Percentiles rank a stretch among this genome's conserved stretches.
Conservation (phyloP, 805 yeast species). For the Peterozyma xylosa region DNA sequence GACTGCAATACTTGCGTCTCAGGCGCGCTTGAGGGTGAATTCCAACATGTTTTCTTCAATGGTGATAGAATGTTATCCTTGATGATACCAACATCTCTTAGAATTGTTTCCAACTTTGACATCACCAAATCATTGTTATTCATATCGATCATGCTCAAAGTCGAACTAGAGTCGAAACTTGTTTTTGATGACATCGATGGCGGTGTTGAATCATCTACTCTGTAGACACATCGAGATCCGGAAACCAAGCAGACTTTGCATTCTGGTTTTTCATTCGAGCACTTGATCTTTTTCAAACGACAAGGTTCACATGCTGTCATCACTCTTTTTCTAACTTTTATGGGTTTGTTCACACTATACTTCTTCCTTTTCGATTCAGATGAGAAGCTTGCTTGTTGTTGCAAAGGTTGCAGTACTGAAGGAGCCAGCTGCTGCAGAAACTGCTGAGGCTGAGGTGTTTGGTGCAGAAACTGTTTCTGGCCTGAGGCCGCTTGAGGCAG, state of each 20-base stretch:
- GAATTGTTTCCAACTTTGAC: conserved; percentile 2
- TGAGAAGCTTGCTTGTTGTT: background rate
- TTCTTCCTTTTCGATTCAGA: background rate
- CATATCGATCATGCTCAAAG: too few species aligned
- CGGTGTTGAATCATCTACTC: background rate
- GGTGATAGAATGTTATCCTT: background rate
- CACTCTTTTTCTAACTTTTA: background rate
- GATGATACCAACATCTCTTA: background rate
- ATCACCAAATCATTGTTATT: background rate
- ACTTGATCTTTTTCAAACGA: conserved; percentile 21
- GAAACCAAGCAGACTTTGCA: conserved; percentile 2
- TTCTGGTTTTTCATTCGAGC: conserved; percentile 10
- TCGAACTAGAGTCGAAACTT: background rate
- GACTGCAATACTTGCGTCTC: too few species aligned
- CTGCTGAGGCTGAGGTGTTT: too few species aligned
- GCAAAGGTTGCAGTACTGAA: background rate
- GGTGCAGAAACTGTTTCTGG: too few species aligned
- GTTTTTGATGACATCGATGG: background rate
- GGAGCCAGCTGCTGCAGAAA: background rate
- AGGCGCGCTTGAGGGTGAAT: too few species aligned
- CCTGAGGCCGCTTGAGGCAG: too few species aligned
- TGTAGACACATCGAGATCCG: conserved; percentile 3
- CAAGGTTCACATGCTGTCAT: conserved; percentile 24
- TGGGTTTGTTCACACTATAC: background rate
- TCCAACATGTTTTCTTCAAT: too few species aligned